Base-by-base conservation (phyloP, 1,284 basidiomycete genomes). In the Moesziomyces parantarcticus region DNA sequence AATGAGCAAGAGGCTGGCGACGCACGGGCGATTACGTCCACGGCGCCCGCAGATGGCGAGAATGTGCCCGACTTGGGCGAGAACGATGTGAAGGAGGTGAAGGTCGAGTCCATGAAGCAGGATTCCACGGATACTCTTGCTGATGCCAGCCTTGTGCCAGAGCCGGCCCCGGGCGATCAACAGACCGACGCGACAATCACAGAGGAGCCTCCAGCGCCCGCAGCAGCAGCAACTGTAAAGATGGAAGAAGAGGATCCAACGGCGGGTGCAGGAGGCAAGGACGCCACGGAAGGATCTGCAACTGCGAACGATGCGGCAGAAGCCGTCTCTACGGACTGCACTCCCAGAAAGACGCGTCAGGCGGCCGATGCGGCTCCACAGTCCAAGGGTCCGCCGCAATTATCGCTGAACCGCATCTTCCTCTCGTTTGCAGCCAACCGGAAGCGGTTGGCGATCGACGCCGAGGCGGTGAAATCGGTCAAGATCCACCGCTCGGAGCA, bases 341-440 rank as follows among this genome's bases (percentile, higher is more conserved):
- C 29, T 29, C 5, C 26, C 44, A 53, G 50, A 20, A 47, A 49
- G 20, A 9, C 40, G 4, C 44, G 49, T 16, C 26, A 36, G 41
- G 18, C 44, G 7, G 46, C n/a, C 16, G 42, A 48, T 0, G 5
- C 20, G 22, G 25, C 23, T 11, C 21, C 53, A 5, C 26, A 39
- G 21, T 46, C 61, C 22, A 76, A 75, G 40, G 69, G 73, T 2
- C 78, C 82, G 8, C 85, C 85, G 10, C 84, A 85, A 61, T 79
- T 83, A 3, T 77, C 80, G 6, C 59, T 84, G 54, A 86, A 88
- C 79, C 83, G 87, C 21, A 80, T 97, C n/a, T 95, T 92, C 14
- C 92, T 97, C 79, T 91, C 96, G 1, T 99, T 96, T 84, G 93
- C 94, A 65, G 90, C 91, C 43, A 93, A 92, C 49, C 90, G 90